Percentiles rank a stretch among this genome's conserved stretches.
These are phyloP conservation scores for Filobasidium uniguttulatum DNA, from an alignment of 1,284 basidiomycete genomes.

Conservation along the genomic window DNA sequence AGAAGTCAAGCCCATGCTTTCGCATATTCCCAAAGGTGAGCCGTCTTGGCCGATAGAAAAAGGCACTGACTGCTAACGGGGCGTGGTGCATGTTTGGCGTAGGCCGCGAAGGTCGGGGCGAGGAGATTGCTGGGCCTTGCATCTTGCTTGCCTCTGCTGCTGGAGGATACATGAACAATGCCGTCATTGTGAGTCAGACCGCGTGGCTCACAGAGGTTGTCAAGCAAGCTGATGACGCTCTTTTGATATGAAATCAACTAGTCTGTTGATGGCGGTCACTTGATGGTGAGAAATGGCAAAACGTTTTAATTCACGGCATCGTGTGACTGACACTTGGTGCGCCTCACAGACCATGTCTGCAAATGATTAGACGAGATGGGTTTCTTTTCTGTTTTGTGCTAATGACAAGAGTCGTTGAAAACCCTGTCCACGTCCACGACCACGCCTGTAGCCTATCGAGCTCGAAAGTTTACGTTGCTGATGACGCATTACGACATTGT, in stretches of 20 bases:
- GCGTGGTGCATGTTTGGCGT: not conserved
- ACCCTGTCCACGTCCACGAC: too few species aligned
- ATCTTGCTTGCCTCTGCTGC: conserved; percentile 28
- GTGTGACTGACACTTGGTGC: not conserved
- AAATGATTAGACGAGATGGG: not conserved
- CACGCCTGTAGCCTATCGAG: too few species aligned
- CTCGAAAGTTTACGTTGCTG: too few species aligned
- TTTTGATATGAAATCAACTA: conserved; percentile 11
- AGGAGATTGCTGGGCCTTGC: conserved; percentile 34
- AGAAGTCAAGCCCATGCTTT: conserved; percentile 16
- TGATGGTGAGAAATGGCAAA: conserved; percentile 21
- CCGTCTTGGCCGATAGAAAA: not conserved
- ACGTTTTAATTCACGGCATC: not conserved
- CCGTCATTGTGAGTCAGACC: conserved; percentile 8
- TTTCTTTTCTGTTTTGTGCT: too few species aligned
- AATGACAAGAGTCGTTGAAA: too few species aligned
- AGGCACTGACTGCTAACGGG: not conserved
- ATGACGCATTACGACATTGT: too few species aligned
- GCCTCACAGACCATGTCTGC: conserved; percentile 1
- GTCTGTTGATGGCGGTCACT: conserved; percentile 31
- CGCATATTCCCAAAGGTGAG: conserved; percentile 25
- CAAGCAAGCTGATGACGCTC: not conserved
- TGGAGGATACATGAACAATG: conserved; percentile 31
- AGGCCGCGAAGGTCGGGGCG: conserved; percentile 29
- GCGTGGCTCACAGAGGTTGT: not conserved